Evolutionary conservation across 2,329 filamentous ascomycete genomes (phyloP).

Genomic region (Curvularia lunata): DNA sequence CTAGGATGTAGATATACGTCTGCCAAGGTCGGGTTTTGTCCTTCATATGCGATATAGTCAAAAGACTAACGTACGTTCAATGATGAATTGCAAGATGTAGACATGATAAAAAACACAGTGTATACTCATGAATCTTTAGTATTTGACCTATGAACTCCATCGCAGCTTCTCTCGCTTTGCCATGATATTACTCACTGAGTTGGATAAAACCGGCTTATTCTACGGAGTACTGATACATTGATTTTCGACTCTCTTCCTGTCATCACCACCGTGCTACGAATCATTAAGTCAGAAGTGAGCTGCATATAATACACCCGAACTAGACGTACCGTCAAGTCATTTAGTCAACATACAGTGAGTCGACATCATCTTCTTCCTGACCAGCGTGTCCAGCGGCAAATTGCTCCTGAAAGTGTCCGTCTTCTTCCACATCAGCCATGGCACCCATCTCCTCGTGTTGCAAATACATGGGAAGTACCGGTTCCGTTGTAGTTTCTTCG

Average conservation of each 20-base stretch:
- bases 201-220: neutral
- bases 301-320: neutral
- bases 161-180: neutral
- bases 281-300: neutral
- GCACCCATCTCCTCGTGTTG: slow-evolving; percentile 6
- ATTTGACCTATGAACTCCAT: neutral
- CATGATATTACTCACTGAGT: neutral
- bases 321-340: neutral
- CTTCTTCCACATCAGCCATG: slow-evolving; percentile 9
- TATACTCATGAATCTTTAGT: neutral
- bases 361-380: slow-evolving; percentile 21
- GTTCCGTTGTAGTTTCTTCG: neutral
- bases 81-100: neutral
- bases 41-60: no score
- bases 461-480: neutral
- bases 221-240: neutral
- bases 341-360: slow-evolving; percentile 35
- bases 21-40: no score
- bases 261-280: neutral
- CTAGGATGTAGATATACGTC: no score
- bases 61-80: no score
- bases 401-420: slow-evolving; percentile 35
- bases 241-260: no score
- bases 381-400: slow-evolving; percentile 25
- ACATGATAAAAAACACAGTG: neutral